Evolutionary conservation across 148 eudicot genomes (phyloP), one percentile per base, ranked within the genome.

Genomic region (Pouteria glomerata): DNA sequence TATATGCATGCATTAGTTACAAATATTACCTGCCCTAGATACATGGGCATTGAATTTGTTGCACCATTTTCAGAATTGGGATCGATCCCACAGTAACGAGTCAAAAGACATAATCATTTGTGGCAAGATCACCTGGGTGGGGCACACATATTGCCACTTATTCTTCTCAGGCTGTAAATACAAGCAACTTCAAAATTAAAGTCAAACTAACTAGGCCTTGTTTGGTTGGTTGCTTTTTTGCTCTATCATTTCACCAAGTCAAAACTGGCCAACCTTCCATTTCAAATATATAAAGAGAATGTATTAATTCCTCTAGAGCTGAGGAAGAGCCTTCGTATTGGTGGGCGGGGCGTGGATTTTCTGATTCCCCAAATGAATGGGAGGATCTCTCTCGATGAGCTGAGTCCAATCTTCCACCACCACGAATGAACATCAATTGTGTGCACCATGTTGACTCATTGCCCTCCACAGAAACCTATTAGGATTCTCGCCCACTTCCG

Each of bases 381-480:
- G 70, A 52, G 62, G 74, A 69, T 77, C 55, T 74, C n/a, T n/a
- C n/a, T n/a, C n/a, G n/a, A n/a, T 41, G 64, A 74, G 70, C 29
- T 56, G 66, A 81, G 76, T 74, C 73, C 44, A 74, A 44, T 70
- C 59, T n/a, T n/a, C 44, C 57, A 55, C 62, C 81, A 81, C 72
- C 35, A 65, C 81, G 64, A 81, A 57, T 77, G 75, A 78, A 68
- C 76, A 68, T 39, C 57, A 42, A 74, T 69, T 76, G 79, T 56
- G 75, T 41, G 58, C n/a, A n/a, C 58, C 42, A 56, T 29, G n/a
- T 81, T 74, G 81, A 81, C 81, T 65, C 42, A 16, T 67, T 74
- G 37, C 47, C 61, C 30, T 53, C 84, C 84, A 81, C 81, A 61
- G 53, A 63, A 74, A 37, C 57, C 51, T 27, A 23, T 29, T 35